Evolutionary conservation across 768 basidiomycete species (phyloP), one percentile per base, ranked within the genome.

Genomic region (Coprinellus micaceus): DNA sequence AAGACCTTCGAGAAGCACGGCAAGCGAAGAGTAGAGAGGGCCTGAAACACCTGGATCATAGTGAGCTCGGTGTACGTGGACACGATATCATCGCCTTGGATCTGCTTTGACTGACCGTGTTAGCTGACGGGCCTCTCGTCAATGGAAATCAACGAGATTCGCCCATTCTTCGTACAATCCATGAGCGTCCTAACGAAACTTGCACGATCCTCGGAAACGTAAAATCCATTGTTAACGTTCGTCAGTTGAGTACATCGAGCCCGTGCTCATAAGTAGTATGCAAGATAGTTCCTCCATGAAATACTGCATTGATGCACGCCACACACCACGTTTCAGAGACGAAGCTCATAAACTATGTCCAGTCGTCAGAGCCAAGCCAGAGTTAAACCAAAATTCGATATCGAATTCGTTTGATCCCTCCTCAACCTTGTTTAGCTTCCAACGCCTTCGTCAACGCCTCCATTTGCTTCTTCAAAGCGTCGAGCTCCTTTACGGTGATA

Each of bases 121-220:
- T 66, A 95, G 93, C 77, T 97, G 58, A 84, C 91, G 3, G 90
- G 94, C 61, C 74, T 96, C 19, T 89, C 85, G 58, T 84, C 91
- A 1, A 88, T 95, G 86, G 94, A 97, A 69, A 90, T 97, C 71
- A 93, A 94, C 73, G 94, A 96, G 67, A 89, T 96, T 62, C 81
- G 92, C 36, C 91, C 94, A 2, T 91, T 91, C 75, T 94, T 95
- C 64, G 76, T 88, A 30, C 85, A 84, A 60, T 82, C 91, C 0
- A 94, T 94, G 91, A 77, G 80, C 56, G 70, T 89, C 43, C 71
- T 92, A 43, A 83, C 78, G 0, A 83, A 87, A 58, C 75, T 92
- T 9, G 45, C 52, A 13, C 37, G 52, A 57, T 57, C 53, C 30
- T 54, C 61, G 48, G 49, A 40, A 33, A 33, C 33, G 13, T 33